Evolutionary conservation across 148 eudicot genomes (phyloP), one percentile per base, ranked within the genome.

Genomic region (Vaccinium vitisidaea): DNA sequence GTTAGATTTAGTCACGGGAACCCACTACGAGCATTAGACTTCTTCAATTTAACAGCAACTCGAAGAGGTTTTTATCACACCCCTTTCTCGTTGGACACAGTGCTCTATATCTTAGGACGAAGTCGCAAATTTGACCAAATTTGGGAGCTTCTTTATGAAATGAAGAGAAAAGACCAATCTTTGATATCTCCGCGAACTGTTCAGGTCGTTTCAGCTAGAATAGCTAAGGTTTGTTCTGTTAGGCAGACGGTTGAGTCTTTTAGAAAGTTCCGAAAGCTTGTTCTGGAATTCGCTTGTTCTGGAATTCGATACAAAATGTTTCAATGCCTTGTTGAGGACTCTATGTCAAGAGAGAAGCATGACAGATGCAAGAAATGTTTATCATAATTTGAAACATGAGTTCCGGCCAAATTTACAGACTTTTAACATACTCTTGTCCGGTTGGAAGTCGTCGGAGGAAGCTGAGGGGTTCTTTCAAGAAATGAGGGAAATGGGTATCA

Each of bases 321-420:
- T 88, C 48, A 96, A 96, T 87, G 91, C 93, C 5, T 82, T 94
- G 89, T 85, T 96, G 83, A 94, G 98, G 80, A 87, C 94, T 67
- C 86, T 94, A 85, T 96, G 93, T 75, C 98, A 94, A 80, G 98
- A 96, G 90, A 96, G 91, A 86, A 89, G 89, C 77, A 96, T 96
- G 98, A 54, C 63, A 12, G 98, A 96, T 89, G 98, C 95, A 43
- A 88, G 98, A 81, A 93, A 91, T 86, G 94, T 96, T 61, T 96
- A 94, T 82, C 98, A 96, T 69, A 76, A 80, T 55, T 82, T 93
- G 86, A 96, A 95, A 88, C 88, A 80, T 2, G 87, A 87, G 49
- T 94, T 93, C 83, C 74, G 80, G 65, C 98, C 97, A 1, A 91
- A 94, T 94, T 88, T 91, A 85, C 89, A 82, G 71, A 93, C 98